Conservation (phyloP, 805 yeast species). For the Clavispora asparagi region DNA sequence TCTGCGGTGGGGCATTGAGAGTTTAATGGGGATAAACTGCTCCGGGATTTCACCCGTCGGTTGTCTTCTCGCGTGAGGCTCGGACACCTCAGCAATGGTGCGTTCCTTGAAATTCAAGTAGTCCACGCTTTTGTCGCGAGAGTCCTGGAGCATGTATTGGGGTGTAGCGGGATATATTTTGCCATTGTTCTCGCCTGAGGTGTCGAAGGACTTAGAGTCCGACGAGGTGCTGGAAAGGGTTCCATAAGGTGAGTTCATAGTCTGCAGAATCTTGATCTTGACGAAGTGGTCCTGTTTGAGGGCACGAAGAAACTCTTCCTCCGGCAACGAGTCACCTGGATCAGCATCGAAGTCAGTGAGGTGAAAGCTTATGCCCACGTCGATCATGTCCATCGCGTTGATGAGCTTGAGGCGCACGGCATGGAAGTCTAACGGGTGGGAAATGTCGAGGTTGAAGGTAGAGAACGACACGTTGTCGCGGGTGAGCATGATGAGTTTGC, state of each 20-base stretch:
- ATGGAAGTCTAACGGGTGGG: slow-evolving; percentile 14
- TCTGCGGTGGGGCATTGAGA: slow-evolving; percentile 13
- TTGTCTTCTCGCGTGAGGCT: not conserved
- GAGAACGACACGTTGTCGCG: slow-evolving; percentile 54
- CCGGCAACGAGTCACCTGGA: slow-evolving; percentile 54
- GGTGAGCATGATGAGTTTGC: slow-evolving; percentile 49
- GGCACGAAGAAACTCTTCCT: slow-evolving; percentile 36
- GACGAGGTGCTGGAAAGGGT: slow-evolving; percentile 48
- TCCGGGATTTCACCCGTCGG: not conserved
- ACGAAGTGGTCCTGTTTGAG: slow-evolving; percentile 26
- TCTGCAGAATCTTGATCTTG: slow-evolving; percentile 32
- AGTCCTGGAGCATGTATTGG: slow-evolving; percentile 50
- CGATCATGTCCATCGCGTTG: slow-evolving; percentile 30
- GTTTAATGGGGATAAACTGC: slow-evolving; percentile 4
- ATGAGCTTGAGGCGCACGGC: slow-evolving; percentile 38
- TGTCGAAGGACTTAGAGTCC: slow-evolving; percentile 50
- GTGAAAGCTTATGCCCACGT: slow-evolving; percentile 41
- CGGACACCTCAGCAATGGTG: not conserved
- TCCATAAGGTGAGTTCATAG: slow-evolving; percentile 27
- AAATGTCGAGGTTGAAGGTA: slow-evolving; percentile 35
- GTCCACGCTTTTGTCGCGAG: slow-evolving; percentile 40
- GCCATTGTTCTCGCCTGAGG: slow-evolving; percentile 35
- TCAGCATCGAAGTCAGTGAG: slow-evolving; percentile 65
- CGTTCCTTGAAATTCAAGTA: slow-evolving; percentile 53
- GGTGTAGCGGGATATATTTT: slow-evolving; percentile 62